Conservation (phyloP, 2,329 filamentous ascomycete genomes). For the Scedosporium boydii region DNA sequence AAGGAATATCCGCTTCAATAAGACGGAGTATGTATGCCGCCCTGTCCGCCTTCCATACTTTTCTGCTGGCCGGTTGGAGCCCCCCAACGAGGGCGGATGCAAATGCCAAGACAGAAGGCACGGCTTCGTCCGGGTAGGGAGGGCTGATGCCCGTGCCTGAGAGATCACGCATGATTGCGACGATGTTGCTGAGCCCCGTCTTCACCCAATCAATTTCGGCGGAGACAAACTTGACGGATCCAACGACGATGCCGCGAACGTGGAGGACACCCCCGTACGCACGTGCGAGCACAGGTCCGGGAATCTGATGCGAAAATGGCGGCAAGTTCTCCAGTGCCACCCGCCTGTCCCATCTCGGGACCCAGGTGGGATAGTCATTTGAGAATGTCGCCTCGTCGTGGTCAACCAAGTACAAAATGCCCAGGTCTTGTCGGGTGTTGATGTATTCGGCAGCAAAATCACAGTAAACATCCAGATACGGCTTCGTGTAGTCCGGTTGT, state of each 20-base stretch:
- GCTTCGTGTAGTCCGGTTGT: not conserved
- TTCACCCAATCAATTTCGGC: not conserved
- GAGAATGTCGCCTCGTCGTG: not conserved
- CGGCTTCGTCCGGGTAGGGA: not conserved
- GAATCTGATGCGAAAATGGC: not conserved
- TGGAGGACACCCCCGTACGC: not conserved
- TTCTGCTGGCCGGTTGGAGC: not conserved
- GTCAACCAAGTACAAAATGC: not conserved
- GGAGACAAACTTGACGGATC: slow-evolving; percentile 1
- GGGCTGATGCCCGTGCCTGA: not conserved
- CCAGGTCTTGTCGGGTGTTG: not conserved
- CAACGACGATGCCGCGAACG: not conserved
- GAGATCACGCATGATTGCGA: not conserved
- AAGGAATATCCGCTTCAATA: not conserved
- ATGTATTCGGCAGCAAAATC: not conserved
- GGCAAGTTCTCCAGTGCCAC: not conserved
- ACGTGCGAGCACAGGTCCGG: not conserved
- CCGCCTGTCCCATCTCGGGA: not conserved
- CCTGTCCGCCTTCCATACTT: not conserved
- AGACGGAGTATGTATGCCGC: not conserved
- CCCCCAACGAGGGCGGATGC: not conserved
- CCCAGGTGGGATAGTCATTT: not conserved
- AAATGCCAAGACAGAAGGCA: not conserved
- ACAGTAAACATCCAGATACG: not conserved
- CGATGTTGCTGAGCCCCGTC: not conserved